Evolutionary conservation across 345 rosid species (phyloP), one percentile per base, ranked within the genome.

Genomic region (Hibiscus mutabilis): DNA sequence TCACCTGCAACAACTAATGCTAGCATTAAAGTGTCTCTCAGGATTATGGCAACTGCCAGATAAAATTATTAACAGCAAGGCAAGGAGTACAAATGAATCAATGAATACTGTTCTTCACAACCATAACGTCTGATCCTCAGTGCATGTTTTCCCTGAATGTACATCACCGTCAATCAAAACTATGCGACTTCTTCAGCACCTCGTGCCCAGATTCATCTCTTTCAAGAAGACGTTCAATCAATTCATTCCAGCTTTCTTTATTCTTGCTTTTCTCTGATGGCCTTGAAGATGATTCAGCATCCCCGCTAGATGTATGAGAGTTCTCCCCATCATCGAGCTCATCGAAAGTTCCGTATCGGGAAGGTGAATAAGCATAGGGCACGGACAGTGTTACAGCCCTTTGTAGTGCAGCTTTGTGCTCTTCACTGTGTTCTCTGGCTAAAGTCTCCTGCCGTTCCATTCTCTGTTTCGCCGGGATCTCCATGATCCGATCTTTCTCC

Each of bases 361-460:
- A 88, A 21, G 89, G 77, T 22, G 84, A 79, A 75, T 68, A 82
- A 0, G 96, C 96, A 71, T 89, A 92, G 2, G 96, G 99, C 71
- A 92, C 97, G 12, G 81, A 77, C 44, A 92, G 79, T 0, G 92
- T 85, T 42, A 84, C 99, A 16, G 93, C 97, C 76, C 97, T 90
- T 73, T 89, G 83, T 70, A 90, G 68, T 0, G 97, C 99, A 24
- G 94, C 97, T 80, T 76, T 84, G 80, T 94, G 74, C 84, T 94
- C 98, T 71, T 87, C 76, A 0, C 40, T 79, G 71, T 91, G 97
- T 52, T 93, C 97, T 74, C 85, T 84, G 1, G 79, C 92, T 66
- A 89, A 31, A 11, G 91, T 86, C 76, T 92, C 81, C 75, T 89
- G 96, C 60, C 97, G 85, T 83, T 95, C 97, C 96, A 95, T 95